Conservation (phyloP, 257 asterid species). For the Thymus mandschuricus region DNA sequence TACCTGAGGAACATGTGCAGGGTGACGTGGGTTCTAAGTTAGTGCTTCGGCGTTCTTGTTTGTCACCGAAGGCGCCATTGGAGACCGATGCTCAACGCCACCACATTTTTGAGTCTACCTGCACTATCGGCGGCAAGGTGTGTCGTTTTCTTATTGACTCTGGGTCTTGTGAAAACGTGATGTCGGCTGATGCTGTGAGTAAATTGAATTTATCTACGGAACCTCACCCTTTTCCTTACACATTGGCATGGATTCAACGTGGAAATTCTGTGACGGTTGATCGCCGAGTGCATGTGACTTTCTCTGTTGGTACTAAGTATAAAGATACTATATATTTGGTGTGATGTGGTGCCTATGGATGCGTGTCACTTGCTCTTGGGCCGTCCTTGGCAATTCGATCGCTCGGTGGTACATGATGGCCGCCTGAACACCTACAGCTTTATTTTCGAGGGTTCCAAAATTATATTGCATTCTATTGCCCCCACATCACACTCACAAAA, state of each 20-base stretch:
- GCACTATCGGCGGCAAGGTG: not conserved
- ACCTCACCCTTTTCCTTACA: not conserved
- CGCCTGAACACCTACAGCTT: slow-evolving; percentile 3
- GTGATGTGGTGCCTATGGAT: slow-evolving; percentile 18
- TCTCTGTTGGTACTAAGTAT: not conserved
- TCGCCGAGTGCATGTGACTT: not conserved
- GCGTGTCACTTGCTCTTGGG: too few species aligned
- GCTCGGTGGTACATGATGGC: not conserved
- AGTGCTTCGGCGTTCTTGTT: not conserved
- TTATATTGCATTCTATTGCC: not conserved
- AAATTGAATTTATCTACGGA: not conserved
- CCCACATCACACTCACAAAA: too few species aligned
- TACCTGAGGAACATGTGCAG: not conserved
- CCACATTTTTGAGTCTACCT: not conserved
- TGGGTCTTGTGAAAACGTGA: slow-evolving; percentile 1
- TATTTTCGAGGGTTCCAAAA: not conserved
- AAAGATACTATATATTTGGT: not conserved
- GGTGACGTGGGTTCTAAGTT: not conserved
- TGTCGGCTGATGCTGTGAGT: not conserved
- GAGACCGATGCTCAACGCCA: not conserved
- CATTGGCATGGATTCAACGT: slow-evolving; percentile 10
- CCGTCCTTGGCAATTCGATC: not conserved
- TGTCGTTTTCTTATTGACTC: slow-evolving; percentile 10
- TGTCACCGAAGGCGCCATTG: not conserved
- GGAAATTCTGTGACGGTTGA: slow-evolving; percentile 5